Base-by-base conservation (phyloP, 2,329 filamentous ascomycete genomes). In the Neofusicoccum sp. region DNA sequence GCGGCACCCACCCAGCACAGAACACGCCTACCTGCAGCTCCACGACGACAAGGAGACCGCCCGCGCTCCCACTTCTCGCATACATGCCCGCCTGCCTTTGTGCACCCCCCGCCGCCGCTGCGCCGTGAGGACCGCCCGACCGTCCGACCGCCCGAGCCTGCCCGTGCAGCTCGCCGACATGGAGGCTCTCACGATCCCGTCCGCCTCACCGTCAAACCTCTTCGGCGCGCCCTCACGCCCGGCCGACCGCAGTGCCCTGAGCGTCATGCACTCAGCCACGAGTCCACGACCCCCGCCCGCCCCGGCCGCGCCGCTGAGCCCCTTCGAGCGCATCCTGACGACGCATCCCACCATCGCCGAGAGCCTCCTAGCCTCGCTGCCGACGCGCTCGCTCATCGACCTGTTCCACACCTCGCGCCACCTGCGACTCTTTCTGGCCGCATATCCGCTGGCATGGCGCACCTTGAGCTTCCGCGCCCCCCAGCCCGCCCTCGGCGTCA, bases 371-470 rank as follows among this genome's bases (percentile, higher is more conserved):
- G 76, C 82, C 44, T 83, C 86, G 65, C 75, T 83, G 41, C 80
- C 84, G 56, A 86, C 84, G 43, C 71, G 79, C 64, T 75, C 82
- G 58, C 79, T 86, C 63, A 77, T 86, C 70, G 76, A 81, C 57
- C 80, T 86, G 61, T 84, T 84, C 68, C 84, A 86, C 67, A 83
- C 83, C 36, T 85, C 82, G 14, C 72, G 71, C 56, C 80, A 82
- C 69, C 79, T 86, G 60, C 79, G 82, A 66, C 73, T 72, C 57
- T 84, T 86, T 67, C 76, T 86, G 54, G 74, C 76, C 62, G 72
- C 70, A n/a, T 86, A 85, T 68, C 84, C 84, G 38, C 80, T 83
- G 51, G 83, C 84, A 74, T 86, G 84, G 83, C 82, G 79, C 68
- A 80, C 82, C 62, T 77, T 86, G 30, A 86, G 84, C 11, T 86